Base-by-base conservation (phyloP, 768 basidiomycete species). In the Pleurotus citrinopileatus region DNA sequence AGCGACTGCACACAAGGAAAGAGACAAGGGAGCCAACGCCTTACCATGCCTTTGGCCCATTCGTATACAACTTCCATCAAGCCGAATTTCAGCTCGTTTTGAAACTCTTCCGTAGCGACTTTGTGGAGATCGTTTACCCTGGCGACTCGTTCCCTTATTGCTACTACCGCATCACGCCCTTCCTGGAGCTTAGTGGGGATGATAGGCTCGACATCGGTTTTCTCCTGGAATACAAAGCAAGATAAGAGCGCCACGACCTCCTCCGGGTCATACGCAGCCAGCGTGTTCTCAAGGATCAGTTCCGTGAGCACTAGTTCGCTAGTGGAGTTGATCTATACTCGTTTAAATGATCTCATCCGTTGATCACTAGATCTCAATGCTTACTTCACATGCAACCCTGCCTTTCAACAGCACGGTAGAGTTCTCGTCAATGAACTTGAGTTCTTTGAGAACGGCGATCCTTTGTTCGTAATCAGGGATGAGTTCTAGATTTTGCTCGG, bases 1-100 rank as follows among this genome's bases (percentile, higher is more conserved):
- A 43, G 60, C 29, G 57, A 32, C n/a, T n/a, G n/a, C n/a, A n/a
- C n/a, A 9, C 17, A 28, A 42, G 53, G 38, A 22, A 32, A 27
- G 19, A 15, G 12, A 27, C 25, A 13, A 22, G 3, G 32, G 29
- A 45, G 37, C 15, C 10, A 17, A 9, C n/a, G 47, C 57, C 84
- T 61, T 61, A 96, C 96, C 95, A 96, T 98, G 52, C 97, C 97
- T 67, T 89, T 93, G 0, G 97, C 95, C 97, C 97, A 99, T 69
- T 98, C 97, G 65, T 98, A 98, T 5, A 98, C 97, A 1, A 96
- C 97, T 65, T 99, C 96, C 7, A 92, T 83, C 20, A 99, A 73
- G 5, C 97, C 97, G 57, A 89, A 89, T 67, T 97, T 98, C 61
- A 95, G 82, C 55, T 75, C 83, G 43, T 82, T 80, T 51, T 86